phyloP scores from a whole-genome alignment of 2,329 filamentous ascomycete genomes.

The Aspergillus fumigatus region DNA sequence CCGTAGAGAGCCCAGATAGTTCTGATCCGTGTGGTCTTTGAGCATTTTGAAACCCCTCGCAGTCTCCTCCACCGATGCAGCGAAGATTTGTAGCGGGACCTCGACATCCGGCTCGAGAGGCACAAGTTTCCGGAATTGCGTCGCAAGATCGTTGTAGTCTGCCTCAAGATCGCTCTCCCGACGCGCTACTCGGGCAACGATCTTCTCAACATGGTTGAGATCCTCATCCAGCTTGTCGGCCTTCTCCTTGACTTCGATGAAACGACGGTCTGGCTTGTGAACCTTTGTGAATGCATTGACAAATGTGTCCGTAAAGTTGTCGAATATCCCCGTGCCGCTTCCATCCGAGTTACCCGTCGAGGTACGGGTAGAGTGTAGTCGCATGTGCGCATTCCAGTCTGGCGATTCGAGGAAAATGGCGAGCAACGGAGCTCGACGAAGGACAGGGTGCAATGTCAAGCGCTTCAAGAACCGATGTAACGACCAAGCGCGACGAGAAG shows the following conservation, averaged over 20 bases:
- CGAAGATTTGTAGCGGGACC: slow-evolving; percentile 76
- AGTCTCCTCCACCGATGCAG: slow-evolving; percentile 78
- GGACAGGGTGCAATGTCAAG: slow-evolving; percentile 78
- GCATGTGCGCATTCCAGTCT: slow-evolving; percentile 98
- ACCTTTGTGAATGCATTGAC: slow-evolving; percentile 97
- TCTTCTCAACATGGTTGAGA: slow-evolving; percentile 87
- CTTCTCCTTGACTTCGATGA: slow-evolving; percentile 88
- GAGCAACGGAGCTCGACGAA: slow-evolving; percentile 76
- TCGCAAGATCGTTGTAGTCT: slow-evolving; percentile 84
- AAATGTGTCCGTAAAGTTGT: slow-evolving; percentile 92
- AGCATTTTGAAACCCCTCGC: slow-evolving; percentile 72
- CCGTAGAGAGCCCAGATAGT: slow-evolving; percentile 85
- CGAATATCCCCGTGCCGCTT: slow-evolving; percentile 66
- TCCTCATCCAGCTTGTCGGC: slow-evolving; percentile 94
- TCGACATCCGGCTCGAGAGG: slow-evolving; percentile 84
- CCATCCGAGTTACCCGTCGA: slow-evolving; percentile 46
- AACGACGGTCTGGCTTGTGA: slow-evolving; percentile 89
- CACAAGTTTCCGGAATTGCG: slow-evolving; percentile 92
- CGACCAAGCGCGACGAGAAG: slow-evolving; percentile 78
- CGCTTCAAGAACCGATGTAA: slow-evolving; percentile 87
- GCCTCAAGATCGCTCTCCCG: slow-evolving; percentile 81
- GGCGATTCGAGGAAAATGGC: slow-evolving; percentile 86
- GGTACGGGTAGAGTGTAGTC: slow-evolving; percentile 64
- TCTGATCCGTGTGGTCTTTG: slow-evolving; percentile 88
- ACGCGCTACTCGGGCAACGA: slow-evolving; percentile 84